Evolutionary conservation across 306 rosid species (phyloP), one percentile per base, ranked within the genome.

Genomic region (Prunus kanzakura): DNA sequence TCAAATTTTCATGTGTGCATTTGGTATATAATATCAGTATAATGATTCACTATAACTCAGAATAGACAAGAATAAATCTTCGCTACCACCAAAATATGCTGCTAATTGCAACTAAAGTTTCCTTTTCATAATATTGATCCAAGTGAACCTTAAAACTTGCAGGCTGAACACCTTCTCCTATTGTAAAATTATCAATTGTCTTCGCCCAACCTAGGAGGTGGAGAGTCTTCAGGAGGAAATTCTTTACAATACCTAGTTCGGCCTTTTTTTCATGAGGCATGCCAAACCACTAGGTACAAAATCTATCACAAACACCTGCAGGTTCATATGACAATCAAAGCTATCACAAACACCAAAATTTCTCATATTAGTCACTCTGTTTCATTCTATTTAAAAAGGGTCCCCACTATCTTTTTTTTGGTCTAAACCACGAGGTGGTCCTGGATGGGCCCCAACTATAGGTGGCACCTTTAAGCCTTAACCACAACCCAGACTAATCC

Each of bases 21-120:
- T 71, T 71, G 25, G 61, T 63, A 49, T 76, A 76, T 71, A 81
- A 32, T 35, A 78, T 29, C 13, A 76, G 74, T 64, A 81, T 58
- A 35, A 81, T 76, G 41, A 81, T 81, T 78, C 81, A 81, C 81
- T 81, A 81, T 63, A 81, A 81, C 6, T 78, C 78, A 25, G 75
- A 81, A 49, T 81, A 81, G 14, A 20, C 20, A 20, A 20, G 20
- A 20, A 20, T 20, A 20, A 20, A 20, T 20, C 20, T 81, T 81
- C 15, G 43, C 75, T 81, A 4, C 74, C 84, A 25, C 84, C 81
- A 55, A 76, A 81, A 76, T 81, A 6, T 35, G 41, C 41, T 5
- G 41, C 41, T 35, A 35, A 35, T 81, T 0, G 78, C 84, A 64
- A 70, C 74, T 6, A 81, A 6, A 55, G 69, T 71, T 46, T 76